Evolutionary conservation across 2,329 filamentous ascomycete genomes (phyloP), one percentile per base, ranked within the genome.

Genomic region (Fusarium sp.): DNA sequence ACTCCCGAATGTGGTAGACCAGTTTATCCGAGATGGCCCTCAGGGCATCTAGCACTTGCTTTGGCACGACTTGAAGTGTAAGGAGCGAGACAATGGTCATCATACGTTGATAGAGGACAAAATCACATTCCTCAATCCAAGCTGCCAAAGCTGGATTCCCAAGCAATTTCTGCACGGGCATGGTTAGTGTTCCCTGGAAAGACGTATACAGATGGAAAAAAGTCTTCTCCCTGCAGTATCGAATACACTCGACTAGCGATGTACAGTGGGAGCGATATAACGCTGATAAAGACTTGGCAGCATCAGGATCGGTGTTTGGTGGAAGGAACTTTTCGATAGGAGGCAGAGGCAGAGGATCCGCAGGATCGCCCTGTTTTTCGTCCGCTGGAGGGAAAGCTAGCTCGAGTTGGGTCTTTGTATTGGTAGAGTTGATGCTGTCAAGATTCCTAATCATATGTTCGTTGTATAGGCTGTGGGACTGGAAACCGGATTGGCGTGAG

Each of bases 51-150:
- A 98, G 85, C 9, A 98, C 95, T 6, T 91, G 88, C 63, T 95
- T 93, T 2, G 96, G 96, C 6, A 97, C 91, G 16, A 97, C 95
- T 79, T 98, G 95, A 10, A 98, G 86, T 6, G 94, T 96, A 43
- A 98, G 85, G n/a, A 91, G 90, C 2, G 93, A 92, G 43, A 98
- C 90, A 66, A 98, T 97, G 57, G 91, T 91, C 82, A 98, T 94
- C 92, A 98, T 97, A 73, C 95, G 94, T 79, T 98, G 94, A 78
- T 99, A 99, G 83, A 98, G 92, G 34, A 95, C 87, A 82, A 96
- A 97, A 79, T 99, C 96, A 78, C 94, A 97, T 79, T 97, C 92
- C 78, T 96, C 93, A 66, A 99, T 97, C 96, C 96, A 99, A 2
- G 92, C 88, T 5, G 94, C 93, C 59, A 98, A 84, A 59, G 90